Conservation (phyloP, 2,329 filamentous ascomycete species). For the Alternaria arbusti region DNA sequence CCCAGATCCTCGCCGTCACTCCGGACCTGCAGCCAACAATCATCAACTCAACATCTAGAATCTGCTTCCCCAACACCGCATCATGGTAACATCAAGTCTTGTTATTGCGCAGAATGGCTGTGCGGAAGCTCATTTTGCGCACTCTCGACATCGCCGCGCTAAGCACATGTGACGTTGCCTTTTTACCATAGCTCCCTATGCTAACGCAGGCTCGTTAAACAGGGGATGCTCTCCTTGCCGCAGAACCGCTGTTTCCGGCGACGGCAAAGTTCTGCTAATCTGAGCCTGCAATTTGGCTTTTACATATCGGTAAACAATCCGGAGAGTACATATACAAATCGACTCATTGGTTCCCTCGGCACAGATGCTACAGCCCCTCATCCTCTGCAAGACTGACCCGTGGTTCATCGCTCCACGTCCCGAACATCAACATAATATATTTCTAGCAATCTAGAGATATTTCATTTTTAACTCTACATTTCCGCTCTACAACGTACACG, state of each 20-base stretch:
- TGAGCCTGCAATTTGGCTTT: not conserved
- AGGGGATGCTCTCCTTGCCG: not conserved
- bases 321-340: not conserved
- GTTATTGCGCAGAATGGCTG: not conserved
- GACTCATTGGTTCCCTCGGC: not conserved
- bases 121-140: not conserved
- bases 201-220: not conserved
- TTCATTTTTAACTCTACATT: not conserved
- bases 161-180: not conserved
- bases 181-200: not conserved
- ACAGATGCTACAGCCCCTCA: not conserved
- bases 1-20: not conserved
- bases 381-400: not conserved
- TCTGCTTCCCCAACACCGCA: not conserved
- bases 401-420: not conserved
- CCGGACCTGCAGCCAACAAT: not conserved
- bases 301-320: not conserved
- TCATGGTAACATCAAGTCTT: not conserved
- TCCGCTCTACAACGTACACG: not conserved
- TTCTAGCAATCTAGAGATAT: not conserved
- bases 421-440: not conserved
- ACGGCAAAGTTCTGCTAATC: not conserved
- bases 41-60: not conserved
- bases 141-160: not conserved
- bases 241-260: not conserved